Evolutionary conservation across 495 filamentous ascomycete genomes (phyloP).

Genomic region (Neurospora discreta): DNA sequence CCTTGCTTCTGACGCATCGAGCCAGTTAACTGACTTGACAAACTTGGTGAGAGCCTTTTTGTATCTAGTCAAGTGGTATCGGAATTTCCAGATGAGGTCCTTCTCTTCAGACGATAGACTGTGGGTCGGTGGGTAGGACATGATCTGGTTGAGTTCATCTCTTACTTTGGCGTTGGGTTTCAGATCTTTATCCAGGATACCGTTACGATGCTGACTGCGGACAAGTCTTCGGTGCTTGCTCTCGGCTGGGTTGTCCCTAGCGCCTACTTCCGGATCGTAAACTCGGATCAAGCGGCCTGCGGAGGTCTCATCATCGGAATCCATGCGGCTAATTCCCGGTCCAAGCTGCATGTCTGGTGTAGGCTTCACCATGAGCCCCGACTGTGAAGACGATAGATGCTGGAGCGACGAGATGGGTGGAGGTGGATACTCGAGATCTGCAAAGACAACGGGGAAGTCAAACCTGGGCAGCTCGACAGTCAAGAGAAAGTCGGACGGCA

Average conservation of each 20-base stretch:
- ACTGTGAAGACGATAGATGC: constrained; percentile 48
- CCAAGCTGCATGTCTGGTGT: constrained; percentile 74
- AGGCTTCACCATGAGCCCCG: constrained; percentile 60
- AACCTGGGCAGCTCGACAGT: constrained; percentile 90
- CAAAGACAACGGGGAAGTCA: constrained; percentile 92
- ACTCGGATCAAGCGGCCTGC: constrained; percentile 60
- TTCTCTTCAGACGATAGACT: constrained; percentile 80
- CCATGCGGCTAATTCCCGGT: constrained; percentile 62
- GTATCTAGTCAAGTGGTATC: constrained; percentile 84
- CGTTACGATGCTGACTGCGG: constrained; percentile 77
- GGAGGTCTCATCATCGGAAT: constrained; percentile 39
- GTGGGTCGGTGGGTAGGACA: constrained; percentile 88
- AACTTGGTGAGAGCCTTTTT: constrained; percentile 95
- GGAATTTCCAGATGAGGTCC: constrained; percentile 92
- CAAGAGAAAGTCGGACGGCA: constrained; percentile 49
- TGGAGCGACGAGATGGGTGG: constrained; percentile 65
- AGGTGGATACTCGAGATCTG: constrained; percentile 82
- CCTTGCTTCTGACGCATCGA: constrained; percentile 70
- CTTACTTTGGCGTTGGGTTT: constrained; percentile 95
- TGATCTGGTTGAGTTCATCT: constrained; percentile 82
- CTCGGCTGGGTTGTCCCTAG: constrained; percentile 85
- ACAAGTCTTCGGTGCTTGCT: constrained; percentile 89
- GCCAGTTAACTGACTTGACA: constrained; percentile 93
- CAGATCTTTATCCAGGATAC: constrained; percentile 81
- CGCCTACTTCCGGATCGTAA: constrained; percentile 88